Evolutionary conservation across 73 alveolate species (phyloP).

Genomic region (Uronychia binucleata): DNA sequence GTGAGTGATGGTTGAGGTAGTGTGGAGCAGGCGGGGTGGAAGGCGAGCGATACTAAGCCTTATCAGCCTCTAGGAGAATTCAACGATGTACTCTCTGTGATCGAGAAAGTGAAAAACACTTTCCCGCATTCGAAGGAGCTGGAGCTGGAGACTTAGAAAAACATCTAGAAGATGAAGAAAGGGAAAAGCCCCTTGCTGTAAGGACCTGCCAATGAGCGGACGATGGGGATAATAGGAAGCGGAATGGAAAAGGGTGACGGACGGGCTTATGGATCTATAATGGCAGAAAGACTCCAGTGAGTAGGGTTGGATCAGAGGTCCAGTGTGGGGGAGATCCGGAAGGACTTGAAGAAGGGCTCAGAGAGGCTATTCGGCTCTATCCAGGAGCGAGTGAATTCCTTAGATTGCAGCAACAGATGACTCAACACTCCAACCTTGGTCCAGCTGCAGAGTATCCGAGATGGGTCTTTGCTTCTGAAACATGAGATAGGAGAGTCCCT

Average conservation of each 20-base stretch:
- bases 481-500: background rate
- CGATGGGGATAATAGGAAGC: background rate
- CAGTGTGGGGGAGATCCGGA: background rate
- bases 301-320: background rate
- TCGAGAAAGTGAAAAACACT: background rate
- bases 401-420: background rate
- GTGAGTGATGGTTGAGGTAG: too few relatives aligned
- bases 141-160: background rate
- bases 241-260: background rate
- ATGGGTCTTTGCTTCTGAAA: background rate
- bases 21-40: background rate
- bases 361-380: too few relatives aligned
- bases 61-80: background rate
- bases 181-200: background rate
- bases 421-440: background rate
- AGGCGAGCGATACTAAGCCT: background rate
- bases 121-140: background rate
- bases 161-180: background rate
- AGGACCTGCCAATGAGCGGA: background rate
- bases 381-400: too few relatives aligned
- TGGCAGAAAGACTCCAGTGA: background rate
- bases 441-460: background rate
- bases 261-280: background rate
- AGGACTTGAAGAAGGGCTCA: background rate
- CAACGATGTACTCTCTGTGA: background rate